A percentile compares a stretch with the other conserved stretches of the same genome.
These are phyloP conservation scores for Volvox carteri DNA, from an alignment of 163 green algal genomes.

Conservation along the genomic window DNA sequence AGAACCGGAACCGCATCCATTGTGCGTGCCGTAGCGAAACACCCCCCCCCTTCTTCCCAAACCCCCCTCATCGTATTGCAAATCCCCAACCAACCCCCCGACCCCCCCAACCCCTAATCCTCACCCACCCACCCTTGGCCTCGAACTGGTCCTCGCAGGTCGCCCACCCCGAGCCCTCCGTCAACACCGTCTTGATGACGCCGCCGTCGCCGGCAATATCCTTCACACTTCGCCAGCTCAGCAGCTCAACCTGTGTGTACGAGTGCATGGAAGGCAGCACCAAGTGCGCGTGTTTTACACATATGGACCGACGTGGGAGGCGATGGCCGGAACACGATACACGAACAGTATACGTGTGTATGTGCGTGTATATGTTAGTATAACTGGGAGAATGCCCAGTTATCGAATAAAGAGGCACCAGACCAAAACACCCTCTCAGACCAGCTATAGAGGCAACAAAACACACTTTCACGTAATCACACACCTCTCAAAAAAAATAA, in stretches of 20 bases:
- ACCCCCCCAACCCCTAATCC: no score
- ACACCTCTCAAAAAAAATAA: no score
- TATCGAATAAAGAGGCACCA: no score
- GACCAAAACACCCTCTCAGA: no score
- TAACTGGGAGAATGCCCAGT: no score
- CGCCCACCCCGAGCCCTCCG: slow-evolving; percentile 80
- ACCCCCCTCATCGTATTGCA: no score
- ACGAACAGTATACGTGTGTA: not conserved
- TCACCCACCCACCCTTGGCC: slow-evolving; percentile 46
- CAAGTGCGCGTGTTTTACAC: not conserved
- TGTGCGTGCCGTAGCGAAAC: no score
- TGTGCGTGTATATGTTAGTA: not conserved
- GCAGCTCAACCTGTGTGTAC: slow-evolving; percentile 82
- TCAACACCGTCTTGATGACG: slow-evolving; percentile 88
- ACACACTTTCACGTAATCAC: no score
- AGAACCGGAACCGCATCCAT: no score
- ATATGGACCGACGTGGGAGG: not conserved
- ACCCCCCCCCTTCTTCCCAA: no score
- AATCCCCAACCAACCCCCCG: no score
- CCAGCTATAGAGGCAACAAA: no score
- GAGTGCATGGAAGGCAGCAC: not conserved
- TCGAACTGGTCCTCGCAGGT: slow-evolving; percentile 39
- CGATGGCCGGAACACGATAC: not conserved
- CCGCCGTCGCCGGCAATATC: slow-evolving; percentile 89
- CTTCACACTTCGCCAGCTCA: slow-evolving; percentile 89